phyloP scores from a whole-genome alignment of 371 early-diverging fungal species.

The Amoeboaphelidium protococcarum region DNA sequence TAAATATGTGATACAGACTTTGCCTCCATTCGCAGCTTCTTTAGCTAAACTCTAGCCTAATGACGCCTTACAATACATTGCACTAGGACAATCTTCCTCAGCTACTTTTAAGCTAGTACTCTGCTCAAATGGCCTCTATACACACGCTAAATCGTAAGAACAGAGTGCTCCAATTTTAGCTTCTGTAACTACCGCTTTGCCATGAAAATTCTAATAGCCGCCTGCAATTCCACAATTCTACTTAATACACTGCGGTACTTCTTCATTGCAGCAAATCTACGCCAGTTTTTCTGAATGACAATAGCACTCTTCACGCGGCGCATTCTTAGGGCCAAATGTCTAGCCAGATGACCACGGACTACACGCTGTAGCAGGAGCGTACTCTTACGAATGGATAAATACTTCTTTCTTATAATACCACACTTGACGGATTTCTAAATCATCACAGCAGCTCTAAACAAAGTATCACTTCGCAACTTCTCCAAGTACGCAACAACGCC shows the following conservation, averaged over 20 bases:
- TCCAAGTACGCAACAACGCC: conserved; percentile 16
- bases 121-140: conserved; percentile 37
- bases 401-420: neutral
- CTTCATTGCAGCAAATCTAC: conserved; percentile 23
- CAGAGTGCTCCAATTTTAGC: conserved; percentile 39
- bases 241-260: conserved; percentile 5
- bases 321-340: conserved; percentile 28
- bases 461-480: conserved; percentile 7
- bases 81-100: neutral
- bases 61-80: neutral
- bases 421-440: neutral
- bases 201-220: conserved; percentile 11
- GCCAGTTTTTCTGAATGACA: conserved; percentile 23
- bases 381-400: neutral
- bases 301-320: conserved; percentile 49
- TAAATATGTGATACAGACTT: neutral
- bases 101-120: conserved; percentile 10
- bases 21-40: neutral
- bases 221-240: neutral
- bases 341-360: conserved; percentile 25
- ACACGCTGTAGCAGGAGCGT: neutral
- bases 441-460: neutral
- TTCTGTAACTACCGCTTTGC: conserved; percentile 23
- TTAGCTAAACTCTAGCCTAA: neutral
- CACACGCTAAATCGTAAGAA: conserved; percentile 37